phyloP scores from a whole-genome alignment of 352 stramenopile species.

The Globisporangium spinosum region DNA sequence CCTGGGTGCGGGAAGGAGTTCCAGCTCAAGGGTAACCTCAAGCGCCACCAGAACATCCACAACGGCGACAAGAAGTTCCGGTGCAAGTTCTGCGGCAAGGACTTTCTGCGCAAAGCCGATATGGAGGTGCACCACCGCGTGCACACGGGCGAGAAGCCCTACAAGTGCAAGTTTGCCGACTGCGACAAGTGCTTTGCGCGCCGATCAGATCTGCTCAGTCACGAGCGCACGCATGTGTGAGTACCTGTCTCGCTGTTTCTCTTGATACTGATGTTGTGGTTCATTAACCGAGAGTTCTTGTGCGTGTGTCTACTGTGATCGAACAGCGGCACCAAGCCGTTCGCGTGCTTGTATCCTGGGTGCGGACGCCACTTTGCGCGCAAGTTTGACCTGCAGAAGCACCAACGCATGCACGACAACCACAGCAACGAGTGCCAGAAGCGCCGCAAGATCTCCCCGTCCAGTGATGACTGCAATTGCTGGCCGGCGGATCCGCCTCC shows the following conservation, averaged over 20 bases:
- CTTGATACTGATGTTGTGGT: no score
- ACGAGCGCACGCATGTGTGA: constrained; percentile 70
- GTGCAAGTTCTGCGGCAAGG: constrained; percentile 55
- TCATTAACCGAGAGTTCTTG: background rate
- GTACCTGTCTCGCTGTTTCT: background rate
- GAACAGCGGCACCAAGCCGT: constrained; percentile 54
- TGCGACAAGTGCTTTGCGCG: constrained; percentile 66
- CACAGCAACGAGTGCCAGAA: constrained; percentile 26
- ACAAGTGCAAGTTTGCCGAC: constrained; percentile 43
- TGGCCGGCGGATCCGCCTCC: background rate
- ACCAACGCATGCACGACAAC: constrained; percentile 51
- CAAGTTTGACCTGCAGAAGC: constrained; percentile 73
- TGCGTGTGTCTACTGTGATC: constrained; percentile 9
- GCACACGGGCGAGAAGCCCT: constrained; percentile 78
- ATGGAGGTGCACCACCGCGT: constrained; percentile 74
- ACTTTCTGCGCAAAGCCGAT: constrained; percentile 70
- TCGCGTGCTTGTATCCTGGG: constrained; percentile 43
- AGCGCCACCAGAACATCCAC: constrained; percentile 58
- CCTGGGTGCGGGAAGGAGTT: constrained; percentile 52
- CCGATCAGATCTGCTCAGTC: constrained; percentile 67
- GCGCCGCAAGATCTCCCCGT: constrained; percentile 28
- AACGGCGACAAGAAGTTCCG: constrained; percentile 54
- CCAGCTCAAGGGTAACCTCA: constrained; percentile 64
- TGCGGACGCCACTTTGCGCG: constrained; percentile 52
- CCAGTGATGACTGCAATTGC: constrained; percentile 3